These are phyloP conservation scores for Voacanga thouarsii DNA, from an alignment of 257 asterid genomes.

Conservation along the genomic window DNA sequence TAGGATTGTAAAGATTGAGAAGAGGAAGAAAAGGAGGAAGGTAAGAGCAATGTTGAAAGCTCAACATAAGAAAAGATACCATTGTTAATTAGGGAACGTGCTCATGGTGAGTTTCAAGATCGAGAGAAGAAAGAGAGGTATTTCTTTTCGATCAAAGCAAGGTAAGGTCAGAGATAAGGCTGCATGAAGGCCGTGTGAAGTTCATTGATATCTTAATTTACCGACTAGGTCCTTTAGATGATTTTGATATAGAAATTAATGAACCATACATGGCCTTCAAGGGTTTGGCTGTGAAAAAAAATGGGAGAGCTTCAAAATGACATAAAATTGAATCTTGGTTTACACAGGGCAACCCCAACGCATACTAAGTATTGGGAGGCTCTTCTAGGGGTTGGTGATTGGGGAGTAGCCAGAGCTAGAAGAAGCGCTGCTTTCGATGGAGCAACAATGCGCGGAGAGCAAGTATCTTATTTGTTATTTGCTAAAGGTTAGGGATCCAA, in stretches of 20 bases:
- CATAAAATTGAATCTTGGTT: conserved; percentile 80
- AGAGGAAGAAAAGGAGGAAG: conserved; percentile 77
- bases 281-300: conserved; percentile 76
- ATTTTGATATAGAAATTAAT: conserved; percentile 59
- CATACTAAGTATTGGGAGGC: conserved; percentile 90
- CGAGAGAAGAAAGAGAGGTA: conserved; percentile 93
- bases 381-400: too few species aligned
- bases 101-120: conserved; percentile 76
- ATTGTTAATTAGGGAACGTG: conserved; percentile 73
- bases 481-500: conserved; percentile 87
- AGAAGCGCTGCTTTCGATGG: conserved; percentile 80
- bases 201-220: conserved; percentile 82
- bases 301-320: conserved; percentile 87
- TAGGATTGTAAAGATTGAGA: conserved; percentile 76
- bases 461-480: conserved; percentile 28
- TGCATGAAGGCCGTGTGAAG: conserved; percentile 84
- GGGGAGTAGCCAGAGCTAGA: too few species aligned
- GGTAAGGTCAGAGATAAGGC: conserved; percentile 75
- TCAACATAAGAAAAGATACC: conserved; percentile 78
- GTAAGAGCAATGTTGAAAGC: conserved; percentile 78
- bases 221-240: conserved; percentile 77
- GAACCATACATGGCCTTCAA: conserved; percentile 84
- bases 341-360: conserved; percentile 45
- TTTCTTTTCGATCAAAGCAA: conserved; percentile 87
- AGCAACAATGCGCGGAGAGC: conserved; percentile 24